Conservation (phyloP, 208 protist genomes). For the Leishmania mexicana region DNA sequence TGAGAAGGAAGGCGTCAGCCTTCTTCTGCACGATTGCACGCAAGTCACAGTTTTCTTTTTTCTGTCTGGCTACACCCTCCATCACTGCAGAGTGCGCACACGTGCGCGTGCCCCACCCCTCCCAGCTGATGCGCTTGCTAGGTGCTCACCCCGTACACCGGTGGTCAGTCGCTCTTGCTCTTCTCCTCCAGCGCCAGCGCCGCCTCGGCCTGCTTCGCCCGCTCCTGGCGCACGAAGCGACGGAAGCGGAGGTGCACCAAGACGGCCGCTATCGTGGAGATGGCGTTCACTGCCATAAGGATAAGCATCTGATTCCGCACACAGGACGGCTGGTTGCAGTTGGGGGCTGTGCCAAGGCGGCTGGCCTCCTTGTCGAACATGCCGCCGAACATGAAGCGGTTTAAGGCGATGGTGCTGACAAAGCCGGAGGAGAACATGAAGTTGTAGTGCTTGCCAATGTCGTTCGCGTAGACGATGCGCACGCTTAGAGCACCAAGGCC, state of each 20-base stretch:
- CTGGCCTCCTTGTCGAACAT: conserved; percentile 68
- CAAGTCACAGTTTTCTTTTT: not conserved
- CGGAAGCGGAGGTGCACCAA: conserved; percentile 60
- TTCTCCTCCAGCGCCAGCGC: not conserved
- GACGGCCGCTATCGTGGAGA: conserved; percentile 35
- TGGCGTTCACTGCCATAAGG: conserved; percentile 67
- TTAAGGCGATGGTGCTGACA: conserved; percentile 69
- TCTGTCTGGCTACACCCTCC: not conserved
- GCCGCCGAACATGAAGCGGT: conserved; percentile 82
- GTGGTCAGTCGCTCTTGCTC: not conserved
- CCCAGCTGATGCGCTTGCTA: not conserved
- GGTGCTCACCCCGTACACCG: not conserved
- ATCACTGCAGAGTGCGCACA: not conserved
- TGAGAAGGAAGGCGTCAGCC: not conserved
- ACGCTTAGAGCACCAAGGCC: conserved; percentile 51
- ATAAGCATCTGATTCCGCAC: conserved; percentile 74
- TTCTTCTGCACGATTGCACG: not conserved
- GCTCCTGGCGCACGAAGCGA: conserved; percentile 49
- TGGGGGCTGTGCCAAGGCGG: conserved; percentile 27
- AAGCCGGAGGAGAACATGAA: conserved; percentile 73
- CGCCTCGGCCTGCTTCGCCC: conserved; percentile 21
- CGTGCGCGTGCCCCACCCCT: not conserved
- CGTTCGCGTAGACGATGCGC: conserved; percentile 71
- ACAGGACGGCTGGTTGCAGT: conserved; percentile 52
- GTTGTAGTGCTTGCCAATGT: conserved; percentile 88